phyloP scores from a whole-genome alignment of 2,329 filamentous ascomycete genomes.

The Clarireedia monteithiana region DNA sequence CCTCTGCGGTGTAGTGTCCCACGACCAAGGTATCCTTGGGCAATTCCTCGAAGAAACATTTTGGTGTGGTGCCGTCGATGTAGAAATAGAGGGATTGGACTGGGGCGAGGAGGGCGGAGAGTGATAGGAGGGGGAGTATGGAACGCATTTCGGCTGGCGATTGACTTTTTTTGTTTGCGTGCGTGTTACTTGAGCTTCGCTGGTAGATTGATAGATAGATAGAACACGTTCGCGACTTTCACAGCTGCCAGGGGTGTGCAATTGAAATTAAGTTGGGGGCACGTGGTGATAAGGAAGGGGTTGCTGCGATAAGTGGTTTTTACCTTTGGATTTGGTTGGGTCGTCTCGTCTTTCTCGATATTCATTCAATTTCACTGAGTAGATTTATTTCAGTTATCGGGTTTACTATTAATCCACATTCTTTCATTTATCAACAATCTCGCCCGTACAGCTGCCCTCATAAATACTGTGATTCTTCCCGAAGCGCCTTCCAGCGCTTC shows the following conservation, averaged over 20 bases:
- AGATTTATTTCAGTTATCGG: not conserved
- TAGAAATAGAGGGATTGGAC: constrained; percentile 91
- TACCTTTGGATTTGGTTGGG: not conserved
- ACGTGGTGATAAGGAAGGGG: constrained; percentile 8
- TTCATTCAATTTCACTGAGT: not conserved
- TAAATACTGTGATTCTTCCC: not conserved
- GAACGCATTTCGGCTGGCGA: constrained; percentile 41
- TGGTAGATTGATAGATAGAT: not conserved
- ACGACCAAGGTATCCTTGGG: constrained; percentile 96
- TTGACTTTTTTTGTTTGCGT: not conserved
- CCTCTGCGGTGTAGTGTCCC: constrained; percentile 81
- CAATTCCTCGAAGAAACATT: constrained; percentile 97
- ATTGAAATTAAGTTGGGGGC: not conserved
- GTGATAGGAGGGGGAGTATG: constrained; percentile 57
- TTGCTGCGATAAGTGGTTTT: not conserved
- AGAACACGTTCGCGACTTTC: constrained; percentile 11
- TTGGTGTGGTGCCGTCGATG: constrained; percentile 75
- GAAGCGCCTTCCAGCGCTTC: not conserved
- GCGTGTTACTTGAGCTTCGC: not conserved
- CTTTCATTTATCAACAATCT: not conserved
- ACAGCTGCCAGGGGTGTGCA: not conserved
- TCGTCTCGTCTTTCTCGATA: not conserved
- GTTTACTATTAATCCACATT: not conserved
- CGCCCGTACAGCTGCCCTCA: not conserved
- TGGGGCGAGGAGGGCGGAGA: constrained; percentile 50